phyloP scores from a whole-genome alignment of 352 stramenopile species.

The Peronospora destructor region DNA sequence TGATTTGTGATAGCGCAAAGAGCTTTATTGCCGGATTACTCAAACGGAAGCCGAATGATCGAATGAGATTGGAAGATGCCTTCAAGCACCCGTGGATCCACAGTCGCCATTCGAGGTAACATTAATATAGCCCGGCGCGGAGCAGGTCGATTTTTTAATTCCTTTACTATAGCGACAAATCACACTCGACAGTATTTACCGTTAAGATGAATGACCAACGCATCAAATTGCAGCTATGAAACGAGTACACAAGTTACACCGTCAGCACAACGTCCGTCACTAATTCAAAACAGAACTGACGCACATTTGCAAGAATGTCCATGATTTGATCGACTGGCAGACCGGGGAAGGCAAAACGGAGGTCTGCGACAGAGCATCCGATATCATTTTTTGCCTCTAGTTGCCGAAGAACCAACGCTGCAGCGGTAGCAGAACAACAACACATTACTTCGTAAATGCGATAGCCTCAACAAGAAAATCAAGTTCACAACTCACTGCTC shows the following conservation, averaged over 20 bases:
- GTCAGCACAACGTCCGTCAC: constrained; percentile 3
- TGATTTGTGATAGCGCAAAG: constrained; percentile 50
- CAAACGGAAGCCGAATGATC: constrained; percentile 41
- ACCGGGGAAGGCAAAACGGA: constrained; percentile 50
- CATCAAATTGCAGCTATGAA: constrained; percentile 58
- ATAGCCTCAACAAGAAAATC: background rate
- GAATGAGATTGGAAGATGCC: constrained; percentile 57
- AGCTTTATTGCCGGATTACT: constrained; percentile 59
- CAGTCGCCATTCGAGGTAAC: constrained; percentile 25
- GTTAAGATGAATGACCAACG: constrained; percentile 45
- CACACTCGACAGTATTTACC: constrained; percentile 55
- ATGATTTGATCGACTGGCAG: constrained; percentile 45
- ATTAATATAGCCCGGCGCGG: constrained; percentile 11
- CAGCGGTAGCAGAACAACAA: background rate
- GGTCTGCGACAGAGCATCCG: constrained; percentile 42
- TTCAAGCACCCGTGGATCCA: constrained; percentile 55
- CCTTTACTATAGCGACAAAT: background rate
- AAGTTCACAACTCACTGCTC: constrained; percentile 30
- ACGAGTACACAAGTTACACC: background rate
- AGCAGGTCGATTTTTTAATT: background rate
- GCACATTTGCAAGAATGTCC: constrained; percentile 52
- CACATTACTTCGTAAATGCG: background rate
- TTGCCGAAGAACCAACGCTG: constrained; percentile 42
- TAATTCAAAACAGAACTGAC: constrained; percentile 5
- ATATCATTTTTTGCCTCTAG: constrained; percentile 26